phyloP scores from a whole-genome alignment of 176 grass and related monocot genomes.

The Hyparrhenia diplandra region DNA sequence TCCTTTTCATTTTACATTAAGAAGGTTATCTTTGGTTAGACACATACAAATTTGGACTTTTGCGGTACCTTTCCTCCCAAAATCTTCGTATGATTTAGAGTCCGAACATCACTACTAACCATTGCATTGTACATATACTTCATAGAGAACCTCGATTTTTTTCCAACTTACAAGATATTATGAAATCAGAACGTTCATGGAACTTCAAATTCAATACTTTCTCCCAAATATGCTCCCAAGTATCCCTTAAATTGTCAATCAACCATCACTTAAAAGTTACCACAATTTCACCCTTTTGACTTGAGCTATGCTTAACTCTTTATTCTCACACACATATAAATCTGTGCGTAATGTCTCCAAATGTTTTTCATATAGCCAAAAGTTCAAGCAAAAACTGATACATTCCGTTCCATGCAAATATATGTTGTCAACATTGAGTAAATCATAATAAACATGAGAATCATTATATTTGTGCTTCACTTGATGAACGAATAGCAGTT shows the following conservation, averaged over 20 bases:
- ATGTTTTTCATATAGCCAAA: background rate
- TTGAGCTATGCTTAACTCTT: background rate
- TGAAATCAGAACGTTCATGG: too few relatives aligned
- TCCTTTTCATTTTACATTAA: too few relatives aligned
- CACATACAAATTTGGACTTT: too few relatives aligned
- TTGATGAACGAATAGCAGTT: too few relatives aligned
- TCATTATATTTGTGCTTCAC: background rate
- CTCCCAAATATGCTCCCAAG: too few relatives aligned
- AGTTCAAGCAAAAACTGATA: background rate
- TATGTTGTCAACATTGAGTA: background rate
- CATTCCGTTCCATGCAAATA: background rate
- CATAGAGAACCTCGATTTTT: too few relatives aligned
- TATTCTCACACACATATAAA: background rate
- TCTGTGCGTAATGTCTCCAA: background rate
- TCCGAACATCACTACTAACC: too few relatives aligned
- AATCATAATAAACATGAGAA: background rate
- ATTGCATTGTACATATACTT: too few relatives aligned
- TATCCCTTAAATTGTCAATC: background rate
- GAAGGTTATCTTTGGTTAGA: too few relatives aligned
- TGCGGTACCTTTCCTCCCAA: too few relatives aligned
- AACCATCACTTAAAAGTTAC: background rate
- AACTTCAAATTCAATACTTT: background rate
- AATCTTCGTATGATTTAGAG: too few relatives aligned
- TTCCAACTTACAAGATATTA: too few relatives aligned
- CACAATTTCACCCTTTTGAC: background rate